Conservation (phyloP, 106 monocot species). For the Dendrobium chrysotoxum region DNA sequence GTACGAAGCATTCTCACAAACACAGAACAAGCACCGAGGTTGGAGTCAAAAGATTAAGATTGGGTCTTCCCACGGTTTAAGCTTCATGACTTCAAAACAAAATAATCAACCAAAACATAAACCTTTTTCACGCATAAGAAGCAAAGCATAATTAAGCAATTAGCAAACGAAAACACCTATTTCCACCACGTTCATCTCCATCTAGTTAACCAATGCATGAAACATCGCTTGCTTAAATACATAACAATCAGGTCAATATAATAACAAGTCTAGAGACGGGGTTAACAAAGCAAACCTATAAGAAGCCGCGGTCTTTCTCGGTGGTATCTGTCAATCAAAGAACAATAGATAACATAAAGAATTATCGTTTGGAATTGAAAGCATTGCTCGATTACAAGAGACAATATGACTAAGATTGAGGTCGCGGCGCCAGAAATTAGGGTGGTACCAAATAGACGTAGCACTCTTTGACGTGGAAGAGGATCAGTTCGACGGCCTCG, state of each 20-base stretch:
- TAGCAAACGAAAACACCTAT: neutral
- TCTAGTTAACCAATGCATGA: neutral
- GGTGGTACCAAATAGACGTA: constrained; percentile 84
- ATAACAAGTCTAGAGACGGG: neutral
- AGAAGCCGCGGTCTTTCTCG: constrained; percentile 87
- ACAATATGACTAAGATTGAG: neutral
- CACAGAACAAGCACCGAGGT: neutral
- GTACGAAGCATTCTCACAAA: neutral
- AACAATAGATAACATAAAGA: neutral
- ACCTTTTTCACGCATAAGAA: neutral
- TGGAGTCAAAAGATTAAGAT: neutral
- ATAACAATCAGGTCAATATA: neutral
- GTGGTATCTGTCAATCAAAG: constrained; percentile 56
- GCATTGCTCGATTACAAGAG: neutral
- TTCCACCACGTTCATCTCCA: neutral
- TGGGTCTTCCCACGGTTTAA: neutral
- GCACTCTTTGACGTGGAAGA: constrained; percentile 88
- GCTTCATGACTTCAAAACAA: neutral
- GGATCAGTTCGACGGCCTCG: constrained; percentile 60
- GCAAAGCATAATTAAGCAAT: too few relatives aligned
- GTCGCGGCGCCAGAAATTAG: neutral
- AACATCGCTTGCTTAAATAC: neutral
- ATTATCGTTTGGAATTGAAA: neutral
- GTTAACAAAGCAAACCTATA: constrained; percentile 45
- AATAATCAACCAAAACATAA: neutral